Conservation (phyloP, 2,329 filamentous ascomycete species). For the Aspergillus clavatus region DNA sequence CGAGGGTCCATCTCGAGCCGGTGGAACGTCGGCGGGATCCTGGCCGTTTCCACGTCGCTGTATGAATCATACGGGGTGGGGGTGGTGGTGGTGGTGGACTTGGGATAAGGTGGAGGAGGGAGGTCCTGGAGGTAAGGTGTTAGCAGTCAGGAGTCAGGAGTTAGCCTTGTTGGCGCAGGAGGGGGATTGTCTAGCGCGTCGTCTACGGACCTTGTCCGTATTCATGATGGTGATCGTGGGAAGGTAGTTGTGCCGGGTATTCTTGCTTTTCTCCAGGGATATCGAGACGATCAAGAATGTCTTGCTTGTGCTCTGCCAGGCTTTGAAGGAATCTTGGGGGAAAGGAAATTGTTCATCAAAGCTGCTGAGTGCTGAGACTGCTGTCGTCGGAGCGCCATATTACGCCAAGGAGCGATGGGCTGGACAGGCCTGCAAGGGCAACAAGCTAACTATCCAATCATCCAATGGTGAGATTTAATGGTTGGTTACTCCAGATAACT, state of each 20-base stretch:
- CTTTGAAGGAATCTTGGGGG: not conserved
- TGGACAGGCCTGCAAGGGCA: no score
- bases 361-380: no score
- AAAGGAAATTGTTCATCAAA: no score
- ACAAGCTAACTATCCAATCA: no score
- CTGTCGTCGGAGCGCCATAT: not conserved
- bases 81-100: no score
- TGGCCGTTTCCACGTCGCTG: no score
- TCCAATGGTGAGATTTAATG: no score
- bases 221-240: not conserved
- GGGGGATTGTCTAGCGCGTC: not conserved
- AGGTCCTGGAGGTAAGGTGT: not conserved
- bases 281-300: not conserved
- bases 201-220: not conserved
- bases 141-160: not conserved
- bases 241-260: no score
- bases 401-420: not conserved
- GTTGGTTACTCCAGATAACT: no score
- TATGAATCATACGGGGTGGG: no score
- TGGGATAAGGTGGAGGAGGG: not conserved
- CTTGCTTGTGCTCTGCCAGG: not conserved
- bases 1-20: not conserved
- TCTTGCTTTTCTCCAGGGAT: no score
- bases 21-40: not conserved
- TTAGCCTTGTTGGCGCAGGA: not conserved